These are phyloP conservation scores for Syzygium aqueum DNA, from an alignment of 345 rosid species.

Conservation along the genomic window DNA sequence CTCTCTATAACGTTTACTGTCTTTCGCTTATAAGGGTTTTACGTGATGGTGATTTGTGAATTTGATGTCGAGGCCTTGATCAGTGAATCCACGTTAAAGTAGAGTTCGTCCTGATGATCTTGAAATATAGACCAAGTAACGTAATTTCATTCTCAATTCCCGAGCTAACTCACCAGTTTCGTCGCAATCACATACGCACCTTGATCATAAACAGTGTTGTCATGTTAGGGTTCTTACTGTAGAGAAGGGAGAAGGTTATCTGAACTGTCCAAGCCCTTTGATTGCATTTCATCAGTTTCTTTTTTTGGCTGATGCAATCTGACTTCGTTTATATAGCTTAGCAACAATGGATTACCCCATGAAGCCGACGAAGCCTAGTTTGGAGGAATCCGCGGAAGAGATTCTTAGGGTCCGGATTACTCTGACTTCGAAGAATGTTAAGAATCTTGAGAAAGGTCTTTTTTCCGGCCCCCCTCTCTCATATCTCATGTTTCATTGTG, in stretches of 20 bases:
- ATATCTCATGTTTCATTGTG: background rate
- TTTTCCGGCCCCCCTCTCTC: background rate
- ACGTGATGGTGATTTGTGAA: background rate
- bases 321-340: background rate
- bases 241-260: background rate
- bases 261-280: background rate
- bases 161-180: background rate
- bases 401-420: constrained; percentile 5
- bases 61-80: background rate
- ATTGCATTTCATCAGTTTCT: background rate
- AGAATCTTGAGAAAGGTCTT: constrained; percentile 8
- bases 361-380: constrained; percentile 6
- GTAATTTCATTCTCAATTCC: background rate
- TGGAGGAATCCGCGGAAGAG: constrained; percentile 5
- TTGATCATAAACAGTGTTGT: background rate
- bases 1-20: background rate
- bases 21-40: background rate
- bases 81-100: background rate
- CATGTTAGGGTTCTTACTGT: background rate
- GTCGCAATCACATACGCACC: background rate
- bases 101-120: background rate
- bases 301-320: background rate
- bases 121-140: background rate
- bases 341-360: background rate
- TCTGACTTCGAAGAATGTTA: constrained; percentile 7